Conservation (phyloP, 2,329 filamentous ascomycete genomes). For the Colletotrichum horii region DNA sequence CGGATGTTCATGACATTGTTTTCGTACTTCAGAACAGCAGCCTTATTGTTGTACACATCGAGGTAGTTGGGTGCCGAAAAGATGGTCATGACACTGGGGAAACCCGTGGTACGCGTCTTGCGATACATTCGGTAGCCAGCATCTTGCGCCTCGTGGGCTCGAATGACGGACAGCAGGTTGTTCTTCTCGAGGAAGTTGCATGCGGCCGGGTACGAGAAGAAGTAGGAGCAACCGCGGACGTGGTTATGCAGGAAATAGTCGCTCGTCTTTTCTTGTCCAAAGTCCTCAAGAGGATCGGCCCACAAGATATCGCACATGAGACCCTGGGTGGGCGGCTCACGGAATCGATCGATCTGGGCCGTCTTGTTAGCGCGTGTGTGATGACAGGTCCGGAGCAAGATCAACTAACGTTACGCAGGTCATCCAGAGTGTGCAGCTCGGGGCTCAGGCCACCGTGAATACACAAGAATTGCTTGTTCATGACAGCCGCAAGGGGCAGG, state of each 20-base stretch:
- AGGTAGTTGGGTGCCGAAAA: constrained; percentile 99
- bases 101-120: constrained; percentile 96
- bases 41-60: constrained; percentile 99
- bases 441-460: constrained; percentile 97
- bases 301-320: constrained; percentile 99
- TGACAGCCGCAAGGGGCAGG: constrained; percentile 90
- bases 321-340: constrained; percentile 95
- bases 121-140: constrained; percentile 99
- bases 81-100: constrained; percentile 99
- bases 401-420: constrained; percentile 76
- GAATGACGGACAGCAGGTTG: constrained; percentile 94
- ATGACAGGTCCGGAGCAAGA: neutral
- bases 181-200: constrained; percentile 99
- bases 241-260: constrained; percentile 99
- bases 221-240: constrained; percentile 97
- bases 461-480: constrained; percentile 99
- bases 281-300: constrained; percentile 97
- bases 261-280: constrained; percentile 97
- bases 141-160: constrained; percentile 97
- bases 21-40: constrained; percentile 97
- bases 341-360: constrained; percentile 89
- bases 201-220: constrained; percentile 97
- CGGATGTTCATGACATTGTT: constrained; percentile 99
- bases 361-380: neutral
- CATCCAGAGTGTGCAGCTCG: constrained; percentile 93